These are phyloP conservation scores for Amaranthus tricolor DNA, from an alignment of 179 eudicot genomes.

Conservation along the genomic window DNA sequence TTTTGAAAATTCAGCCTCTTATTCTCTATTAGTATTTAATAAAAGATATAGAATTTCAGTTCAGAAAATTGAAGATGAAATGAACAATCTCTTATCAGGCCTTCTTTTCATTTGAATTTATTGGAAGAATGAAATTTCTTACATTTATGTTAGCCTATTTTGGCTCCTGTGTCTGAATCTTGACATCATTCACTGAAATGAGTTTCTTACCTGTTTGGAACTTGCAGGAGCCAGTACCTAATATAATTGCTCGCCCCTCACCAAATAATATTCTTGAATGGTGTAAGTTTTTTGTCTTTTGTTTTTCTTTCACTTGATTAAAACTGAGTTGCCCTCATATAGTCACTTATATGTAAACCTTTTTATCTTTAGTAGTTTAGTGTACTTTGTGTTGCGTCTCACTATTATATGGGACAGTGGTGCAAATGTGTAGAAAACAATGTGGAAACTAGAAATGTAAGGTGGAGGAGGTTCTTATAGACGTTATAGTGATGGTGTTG, in stretches of 20 bases:
- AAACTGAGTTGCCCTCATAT: no score
- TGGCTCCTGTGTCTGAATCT: neutral
- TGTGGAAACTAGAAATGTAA: no score
- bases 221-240: conserved; percentile 86
- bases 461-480: no score
- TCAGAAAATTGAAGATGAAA: neutral
- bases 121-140: neutral
- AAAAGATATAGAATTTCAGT: no score
- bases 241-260: conserved; percentile 86
- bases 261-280: conserved; percentile 95
- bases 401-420: no score
- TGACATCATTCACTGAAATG: neutral
- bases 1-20: neutral
- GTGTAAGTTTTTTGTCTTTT: conserved; percentile 61
- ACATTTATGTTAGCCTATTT: neutral
- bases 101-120: neutral
- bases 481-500: no score
- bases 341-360: no score
- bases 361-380: no score
- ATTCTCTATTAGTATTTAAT: neutral
- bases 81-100: neutral
- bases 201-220: conserved; percentile 11
- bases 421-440: no score
- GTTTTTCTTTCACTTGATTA: neutral
- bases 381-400: no score